Evolutionary conservation across 306 rosid species (phyloP), one percentile per base, ranked within the genome.

Genomic region (Erythrophleum fordii): DNA sequence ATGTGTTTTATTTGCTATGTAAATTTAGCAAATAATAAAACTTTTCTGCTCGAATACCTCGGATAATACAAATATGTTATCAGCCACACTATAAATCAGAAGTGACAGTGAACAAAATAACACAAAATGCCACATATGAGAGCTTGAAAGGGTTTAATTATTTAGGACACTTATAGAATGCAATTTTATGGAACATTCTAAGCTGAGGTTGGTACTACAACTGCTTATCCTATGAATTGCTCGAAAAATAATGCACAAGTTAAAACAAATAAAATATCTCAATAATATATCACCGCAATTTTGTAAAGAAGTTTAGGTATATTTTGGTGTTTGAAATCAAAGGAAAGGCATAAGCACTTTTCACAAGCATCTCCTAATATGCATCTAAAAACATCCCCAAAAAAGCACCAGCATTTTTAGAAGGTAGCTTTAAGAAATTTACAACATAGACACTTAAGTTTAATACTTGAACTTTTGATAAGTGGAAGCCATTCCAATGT

Each of bases 41-140:
- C 31, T 37, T 31, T 45, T 61, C 9, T 37, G 77, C 34, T 20
- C 45, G 37, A 72, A 62, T 35, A 72, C 52, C 18, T 42, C 31
- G 12, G 28, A 44, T 18, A 46, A 82, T 53, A 48, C 51, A 6
- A 69, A 20, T 16, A 71, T 52, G 44, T 20, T 44, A 77, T 52
- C 55, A 49, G 58, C 60, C 61, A 46, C 25, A 41, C n/a, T 52
- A 35, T 17, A 77, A 22, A 46, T 62, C 42, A 28, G 53, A 61
- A 62, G 70, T 31, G 49, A 46, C 42, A 51, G 66, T 71, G 53
- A 80, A 58, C 41, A 72, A 22, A 79, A 42, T 37, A 59, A 37
- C 77, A 25, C 35, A 44, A 60, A 59, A 59, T 29, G 22, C 18
- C 34, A 71, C 35, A 52, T 5, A 18, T 46, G 74, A 72, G 74